Base-by-base conservation (phyloP, 1,139 yeast species). In the Magnusiomyces ingens region DNA sequence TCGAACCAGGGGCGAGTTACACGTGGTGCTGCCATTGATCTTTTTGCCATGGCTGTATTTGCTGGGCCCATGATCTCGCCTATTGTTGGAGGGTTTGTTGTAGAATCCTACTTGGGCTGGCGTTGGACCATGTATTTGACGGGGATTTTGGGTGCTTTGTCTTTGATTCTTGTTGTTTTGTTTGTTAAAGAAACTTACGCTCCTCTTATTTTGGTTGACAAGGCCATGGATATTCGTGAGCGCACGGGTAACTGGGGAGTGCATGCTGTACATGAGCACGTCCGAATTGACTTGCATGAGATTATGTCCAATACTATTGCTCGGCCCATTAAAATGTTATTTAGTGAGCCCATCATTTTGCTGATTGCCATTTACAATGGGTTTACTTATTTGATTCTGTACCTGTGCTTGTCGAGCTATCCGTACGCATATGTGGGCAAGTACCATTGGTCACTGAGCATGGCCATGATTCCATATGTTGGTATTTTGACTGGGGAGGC, bases 61-160 rank as follows among this genome's bases (percentile, higher is more conserved):
- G 78, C 80, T 49, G 93, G 93, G 50, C 96, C 96, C 8, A 73
- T 85, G 67, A 53, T 83, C 54, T 88, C 88, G 0, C 95, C 95
- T 75, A 77, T 71, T 4, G 67, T 67, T 3, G 69, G 72, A 47
- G 71, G 71, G 1, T 71, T 70, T 57, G 67, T 71, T 52, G 58
- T 62, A 8, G 49, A 64, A 50, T 70, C 74, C 0, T 69, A 66
- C 55, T 61, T 69, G 32, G 79, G 81, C 45, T 80, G 85, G 85
- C 71, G 85, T 63, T 80, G 85, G 85, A 72, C 81, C 6, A 66
- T 72, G 52, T 80, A 80, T 67, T 67, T 81, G 60, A 73, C 78
- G 45, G 84, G 81, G 42, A 74, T 81, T 46, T 67, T 79, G 63
- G 79, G 75, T 1, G 65, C 67, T 12, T 55, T 68, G 4, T 71